phyloP scores from a whole-genome alignment of 129 eudicot genomes.

The Saposhnikovia divaricata region DNA sequence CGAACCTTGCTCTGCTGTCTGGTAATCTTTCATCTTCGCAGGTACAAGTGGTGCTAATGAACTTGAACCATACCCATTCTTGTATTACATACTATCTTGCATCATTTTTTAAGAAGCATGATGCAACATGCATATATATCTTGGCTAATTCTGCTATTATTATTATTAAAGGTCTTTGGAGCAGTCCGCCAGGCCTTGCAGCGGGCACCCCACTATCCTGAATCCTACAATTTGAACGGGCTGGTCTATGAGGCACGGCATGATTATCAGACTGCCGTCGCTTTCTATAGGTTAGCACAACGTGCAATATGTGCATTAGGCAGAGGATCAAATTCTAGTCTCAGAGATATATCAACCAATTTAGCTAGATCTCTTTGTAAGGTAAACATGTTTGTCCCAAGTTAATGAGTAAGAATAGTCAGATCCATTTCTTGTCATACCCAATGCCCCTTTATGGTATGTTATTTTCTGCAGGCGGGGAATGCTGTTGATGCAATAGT shows the following conservation, averaged over 20 bases:
- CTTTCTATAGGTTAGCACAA: constrained; percentile 71
- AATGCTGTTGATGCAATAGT: constrained; percentile 58
- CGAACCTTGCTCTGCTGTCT: constrained; percentile 71
- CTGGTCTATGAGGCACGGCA: constrained; percentile 68
- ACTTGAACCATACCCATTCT: neutral
- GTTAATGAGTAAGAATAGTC: constrained; percentile 5
- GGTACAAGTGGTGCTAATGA: constrained; percentile 35
- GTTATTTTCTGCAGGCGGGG: constrained; percentile 55
- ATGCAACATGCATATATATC: neutral
- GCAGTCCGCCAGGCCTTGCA: constrained; percentile 87
- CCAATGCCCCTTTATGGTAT: neutral
- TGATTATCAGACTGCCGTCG: constrained; percentile 61
- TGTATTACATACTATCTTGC: neutral
- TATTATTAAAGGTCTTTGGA: constrained; percentile 49
- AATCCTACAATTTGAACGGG: constrained; percentile 84
- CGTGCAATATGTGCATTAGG: constrained; percentile 41
- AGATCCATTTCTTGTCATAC: neutral
- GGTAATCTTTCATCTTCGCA: constrained; percentile 69
- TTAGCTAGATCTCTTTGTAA: constrained; percentile 77
- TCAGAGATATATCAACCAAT: constrained; percentile 64
- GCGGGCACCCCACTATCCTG: constrained; percentile 86
- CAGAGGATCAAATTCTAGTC: constrained; percentile 29
- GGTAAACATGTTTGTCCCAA: constrained; percentile 32
- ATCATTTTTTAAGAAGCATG: neutral
- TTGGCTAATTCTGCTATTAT: constrained; percentile 6